Percentiles rank a stretch among this genome's conserved stretches.
Evolutionary conservation across 192 early-diverging fungal species (phyloP).

Genomic region (Podila clonocystis): DNA sequence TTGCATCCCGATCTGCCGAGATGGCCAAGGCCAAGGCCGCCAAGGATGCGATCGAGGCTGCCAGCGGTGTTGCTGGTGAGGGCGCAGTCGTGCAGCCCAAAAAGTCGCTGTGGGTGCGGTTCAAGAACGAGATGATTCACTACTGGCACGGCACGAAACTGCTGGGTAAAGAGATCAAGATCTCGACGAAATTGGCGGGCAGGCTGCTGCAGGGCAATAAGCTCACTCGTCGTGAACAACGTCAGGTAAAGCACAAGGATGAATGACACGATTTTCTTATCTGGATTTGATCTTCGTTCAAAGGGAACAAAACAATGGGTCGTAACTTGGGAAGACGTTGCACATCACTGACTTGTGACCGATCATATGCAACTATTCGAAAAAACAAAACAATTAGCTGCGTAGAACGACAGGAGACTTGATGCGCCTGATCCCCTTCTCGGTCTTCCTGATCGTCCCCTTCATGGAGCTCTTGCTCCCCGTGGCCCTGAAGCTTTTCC

Average conservation of each 20-base stretch:
- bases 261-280: too few relatives aligned
- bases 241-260: too few relatives aligned
- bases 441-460: slow-evolving; percentile 91
- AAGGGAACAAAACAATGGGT: too few relatives aligned
- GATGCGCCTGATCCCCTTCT: slow-evolving; percentile 89
- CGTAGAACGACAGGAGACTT: slow-evolving; percentile 88
- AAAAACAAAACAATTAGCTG: too few relatives aligned
- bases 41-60: slow-evolving; percentile 33
- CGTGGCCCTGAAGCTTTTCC: slow-evolving; percentile 91
- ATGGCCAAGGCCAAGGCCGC: slow-evolving; percentile 52
- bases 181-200: slow-evolving; percentile 80
- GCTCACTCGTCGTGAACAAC: slow-evolving; percentile 86
- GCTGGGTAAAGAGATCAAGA: slow-evolving; percentile 85
- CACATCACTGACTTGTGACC: too few relatives aligned
- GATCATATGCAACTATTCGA: too few relatives aligned
- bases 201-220: slow-evolving; percentile 80
- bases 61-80: slow-evolving; percentile 33
- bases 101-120: slow-evolving; percentile 73
- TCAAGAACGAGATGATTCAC: slow-evolving; percentile 91
- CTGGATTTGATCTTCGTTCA: too few relatives aligned
- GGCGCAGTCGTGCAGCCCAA: slow-evolving; percentile 49
- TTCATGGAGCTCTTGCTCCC: slow-evolving; percentile 97
- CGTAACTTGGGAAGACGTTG: too few relatives aligned
- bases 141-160: slow-evolving; percentile 96
- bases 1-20: slow-evolving; percentile 45